Evolutionary conservation across 1,139 yeast species (phyloP), one percentile per base, ranked within the genome.

Genomic region (Blastobotrys aristatus): DNA sequence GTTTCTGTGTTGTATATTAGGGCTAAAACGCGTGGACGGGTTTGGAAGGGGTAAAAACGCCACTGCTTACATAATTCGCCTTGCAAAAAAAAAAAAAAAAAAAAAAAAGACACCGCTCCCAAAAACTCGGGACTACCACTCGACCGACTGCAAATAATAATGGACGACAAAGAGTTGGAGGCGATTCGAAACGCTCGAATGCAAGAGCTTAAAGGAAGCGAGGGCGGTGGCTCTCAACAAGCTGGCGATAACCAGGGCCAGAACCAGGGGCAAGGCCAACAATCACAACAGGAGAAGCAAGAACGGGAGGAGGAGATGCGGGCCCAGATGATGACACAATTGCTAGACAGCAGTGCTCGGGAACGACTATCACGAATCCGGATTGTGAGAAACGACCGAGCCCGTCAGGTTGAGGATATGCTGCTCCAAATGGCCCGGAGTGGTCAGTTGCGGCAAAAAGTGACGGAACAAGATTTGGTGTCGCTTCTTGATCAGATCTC

Each of bases 171-270:
- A 27, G 97, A 90, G 65, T 70, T 90, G 51, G 81, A 83, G 57
- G 96, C 96, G 20, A 85, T 90, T 53, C 76, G 97, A 59, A 85
- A 87, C 44, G 96, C 97, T 13, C 77, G 97, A 56, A 67, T 90
- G 56, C 82, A 85, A 13, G 96, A 89, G 65, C 72, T 90, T 54
- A 95, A 86, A 60, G 75, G 75, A 53, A 74, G 73, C 44, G 72
- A 66, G 48, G 72, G 67, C 48, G 54, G 51, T 13, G 21, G 29
- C 14, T 26, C 41, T 17, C 37, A 43, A 2, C 40, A 30, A 14
- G 41, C 34, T 35, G 40, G 46, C 21, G 21, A 24, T 10, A 24
- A 31, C 18, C 40, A 18, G 29, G 32, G 38, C 20, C n/a, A n/a
- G n/a, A n/a, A n/a, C n/a, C n/a, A n/a, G n/a, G n/a, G n/a, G n/a